A percentile compares a stretch with the other conserved stretches of the same genome.
Evolutionary conservation across 2,329 filamentous ascomycete species (phyloP).

Genomic region (Calycina herbarum): DNA sequence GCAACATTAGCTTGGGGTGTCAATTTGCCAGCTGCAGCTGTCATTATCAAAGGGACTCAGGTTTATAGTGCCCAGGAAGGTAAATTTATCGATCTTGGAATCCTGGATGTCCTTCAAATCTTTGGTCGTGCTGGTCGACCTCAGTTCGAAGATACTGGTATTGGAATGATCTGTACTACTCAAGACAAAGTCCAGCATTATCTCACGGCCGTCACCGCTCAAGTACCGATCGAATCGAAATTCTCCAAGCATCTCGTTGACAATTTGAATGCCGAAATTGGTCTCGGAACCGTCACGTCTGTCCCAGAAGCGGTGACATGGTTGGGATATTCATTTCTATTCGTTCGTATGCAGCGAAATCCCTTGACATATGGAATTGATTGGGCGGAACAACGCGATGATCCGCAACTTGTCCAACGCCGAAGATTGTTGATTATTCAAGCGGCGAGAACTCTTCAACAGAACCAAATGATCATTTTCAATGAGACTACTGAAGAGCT

Average conservation of each 20-base stretch:
- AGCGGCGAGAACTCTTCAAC: constrained; percentile 81
- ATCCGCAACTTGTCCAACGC: constrained; percentile 82
- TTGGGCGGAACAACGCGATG: constrained; percentile 85
- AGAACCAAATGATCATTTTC: constrained; percentile 98
- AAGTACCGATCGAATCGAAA: constrained; percentile 95
- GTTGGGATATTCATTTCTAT: constrained; percentile 97
- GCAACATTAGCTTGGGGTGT: constrained; percentile 98
- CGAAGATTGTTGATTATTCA: constrained; percentile 84
- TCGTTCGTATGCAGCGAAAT: constrained; percentile 92
- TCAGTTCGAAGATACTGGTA: constrained; percentile 95
- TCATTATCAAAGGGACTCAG: constrained; percentile 97
- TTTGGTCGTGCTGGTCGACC: constrained; percentile 97
- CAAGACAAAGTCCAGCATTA: constrained; percentile 94
- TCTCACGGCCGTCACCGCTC: constrained; percentile 87
- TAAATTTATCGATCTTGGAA: constrained; percentile 94
- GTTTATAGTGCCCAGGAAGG: constrained; percentile 95
- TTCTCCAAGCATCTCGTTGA: constrained; percentile 94
- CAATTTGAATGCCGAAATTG: constrained; percentile 93
- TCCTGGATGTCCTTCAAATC: constrained; percentile 95
- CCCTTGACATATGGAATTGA: constrained; percentile 93
- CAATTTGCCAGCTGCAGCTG: constrained; percentile 93
- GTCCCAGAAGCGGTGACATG: constrained; percentile 92
- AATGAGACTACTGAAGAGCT: constrained; percentile 93
- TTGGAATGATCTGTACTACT: constrained; percentile 96
- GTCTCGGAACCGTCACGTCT: constrained; percentile 91